These are phyloP conservation scores for Sarocladium oryzae DNA, from an alignment of 2,329 filamentous ascomycete genomes.

Conservation along the genomic window DNA sequence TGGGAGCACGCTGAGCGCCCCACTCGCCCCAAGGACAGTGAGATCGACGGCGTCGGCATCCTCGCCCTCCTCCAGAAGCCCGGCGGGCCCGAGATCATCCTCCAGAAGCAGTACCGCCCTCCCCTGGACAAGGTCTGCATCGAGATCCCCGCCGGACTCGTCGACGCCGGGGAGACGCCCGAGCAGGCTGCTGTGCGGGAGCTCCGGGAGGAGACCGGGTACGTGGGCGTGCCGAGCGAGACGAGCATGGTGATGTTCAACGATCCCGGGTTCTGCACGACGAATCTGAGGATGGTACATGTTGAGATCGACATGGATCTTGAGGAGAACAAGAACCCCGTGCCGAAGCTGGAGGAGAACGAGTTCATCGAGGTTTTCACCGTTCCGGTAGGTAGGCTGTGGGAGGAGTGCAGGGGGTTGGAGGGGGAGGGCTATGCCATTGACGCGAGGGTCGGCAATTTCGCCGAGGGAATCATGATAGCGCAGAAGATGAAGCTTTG, in stretches of 20 bases:
- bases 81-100: conserved; percentile 47
- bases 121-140: conserved; percentile 54
- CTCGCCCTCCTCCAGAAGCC: conserved; percentile 58
- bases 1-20: conserved; percentile 71
- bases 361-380: conserved; percentile 80
- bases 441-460: conserved; percentile 69
- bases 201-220: conserved; percentile 61
- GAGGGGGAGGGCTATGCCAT: conserved; percentile 70
- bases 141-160: conserved; percentile 58
- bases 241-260: conserved; percentile 62
- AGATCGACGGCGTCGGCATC: conserved; percentile 69
- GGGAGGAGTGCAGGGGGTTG: conserved; percentile 58
- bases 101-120: conserved; percentile 63
- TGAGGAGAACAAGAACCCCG: conserved; percentile 61
- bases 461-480: conserved; percentile 73
- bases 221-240: conserved; percentile 47
- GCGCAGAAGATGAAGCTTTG: conserved; percentile 50
- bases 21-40: conserved; percentile 53
- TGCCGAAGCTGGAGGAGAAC: conserved; percentile 67
- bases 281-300: conserved; percentile 64
- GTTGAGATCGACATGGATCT: conserved; percentile 63
- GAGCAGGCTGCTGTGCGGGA: conserved; percentile 58
- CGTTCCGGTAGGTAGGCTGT: conserved; percentile 57
- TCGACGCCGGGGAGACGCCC: conserved; percentile 55
- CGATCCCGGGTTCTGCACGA: conserved; percentile 62